Evolutionary conservation across 352 stramenopile genomes (phyloP), one percentile per base, ranked within the genome.

Genomic region (Globisporangium barbulae): DNA sequence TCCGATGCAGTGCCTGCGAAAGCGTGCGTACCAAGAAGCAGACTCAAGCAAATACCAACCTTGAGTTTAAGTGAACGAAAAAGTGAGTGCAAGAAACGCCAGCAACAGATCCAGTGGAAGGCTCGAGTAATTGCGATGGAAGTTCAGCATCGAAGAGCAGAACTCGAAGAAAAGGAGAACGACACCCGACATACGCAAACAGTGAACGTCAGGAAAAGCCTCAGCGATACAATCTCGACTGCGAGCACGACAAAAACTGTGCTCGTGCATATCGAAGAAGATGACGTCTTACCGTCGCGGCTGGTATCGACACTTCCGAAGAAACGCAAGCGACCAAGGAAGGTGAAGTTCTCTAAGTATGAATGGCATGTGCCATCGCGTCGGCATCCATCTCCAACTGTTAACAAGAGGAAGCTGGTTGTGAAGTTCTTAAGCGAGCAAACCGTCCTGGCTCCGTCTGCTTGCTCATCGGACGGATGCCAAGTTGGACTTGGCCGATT

Each of bases 111-210:
- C 17, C 76, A 76, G 13, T 75, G 70, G 75, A 80, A 80, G 50
- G 74, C 76, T 13, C 70, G 81, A 19, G 49, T 88, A 22, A 80
- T 90, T 22, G 76, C 81, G 37, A 90, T 88, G 78, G 73, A 88
- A 56, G 68, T 67, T 10, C 71, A 85, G 19, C 78, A 88, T 41
- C 64, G 71, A 31, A 64, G 75, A 4, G 66, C 77, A 49, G 53
- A 48, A 10, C 22, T 39, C 39, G 28, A 45, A 13, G 7, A n/a
- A 25, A 67, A 62, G 10, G 10, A 53, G 37, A 49, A 53, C 13
- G 35, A 28, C 9, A 44, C 19, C 31, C 56, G 56, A 5, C 15
- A 12, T 62, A 25, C 41, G 30, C 59, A 47, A 47, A 17, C 59
- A 64, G 45, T 48, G 21, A 22, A 39, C 13, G 2, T 4, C 0